A percentile compares a stretch with the other conserved stretches of the same genome.
Evolutionary conservation across 1,139 yeast genomes (phyloP).

Genomic region (Lodderomyces orthopsilosis): DNA sequence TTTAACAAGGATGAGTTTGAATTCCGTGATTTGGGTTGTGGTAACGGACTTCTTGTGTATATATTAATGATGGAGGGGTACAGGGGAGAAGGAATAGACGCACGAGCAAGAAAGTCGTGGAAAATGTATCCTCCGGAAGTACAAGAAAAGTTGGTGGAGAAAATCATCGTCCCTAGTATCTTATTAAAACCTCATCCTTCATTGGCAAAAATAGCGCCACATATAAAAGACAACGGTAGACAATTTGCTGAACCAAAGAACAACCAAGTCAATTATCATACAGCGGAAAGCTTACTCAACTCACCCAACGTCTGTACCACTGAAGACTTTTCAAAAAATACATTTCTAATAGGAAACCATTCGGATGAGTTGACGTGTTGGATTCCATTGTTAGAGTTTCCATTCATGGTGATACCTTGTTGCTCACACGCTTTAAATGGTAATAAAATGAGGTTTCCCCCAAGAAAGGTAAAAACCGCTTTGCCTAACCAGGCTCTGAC

Average conservation of each 20-base stretch:
- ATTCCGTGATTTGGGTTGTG: slow-evolving; percentile 92
- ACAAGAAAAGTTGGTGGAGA: slow-evolving; percentile 60
- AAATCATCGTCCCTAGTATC: slow-evolving; percentile 74
- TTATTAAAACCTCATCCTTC: slow-evolving; percentile 68
- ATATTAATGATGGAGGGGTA: slow-evolving; percentile 78
- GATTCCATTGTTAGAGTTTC: slow-evolving; percentile 85
- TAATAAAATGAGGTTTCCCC: slow-evolving; percentile 61
- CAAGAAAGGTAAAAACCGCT: slow-evolving; percentile 22
- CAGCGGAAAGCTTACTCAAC: slow-evolving; percentile 48
- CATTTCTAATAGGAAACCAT: slow-evolving; percentile 90
- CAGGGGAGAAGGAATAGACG: slow-evolving; percentile 83
- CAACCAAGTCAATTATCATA: slow-evolving; percentile 31
- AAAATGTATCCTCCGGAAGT: slow-evolving; percentile 61
- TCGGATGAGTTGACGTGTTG: slow-evolving; percentile 95
- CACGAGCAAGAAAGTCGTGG: slow-evolving; percentile 90
- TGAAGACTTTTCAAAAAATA: slow-evolving; percentile 62
- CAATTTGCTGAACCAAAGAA: slow-evolving; percentile 39
- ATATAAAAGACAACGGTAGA: slow-evolving; percentile 56
- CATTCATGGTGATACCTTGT: slow-evolving; percentile 92
- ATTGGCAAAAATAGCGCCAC: slow-evolving; percentile 51
- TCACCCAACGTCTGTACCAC: slow-evolving; percentile 62
- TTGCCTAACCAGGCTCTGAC: slow-evolving; percentile 6
- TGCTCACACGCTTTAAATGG: slow-evolving; percentile 89
- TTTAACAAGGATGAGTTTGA: slow-evolving; percentile 54
- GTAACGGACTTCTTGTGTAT: slow-evolving; percentile 84